Evolutionary conservation across 78 protist genomes (phyloP).

Genomic region (Dictyostelium intermedium): DNA sequence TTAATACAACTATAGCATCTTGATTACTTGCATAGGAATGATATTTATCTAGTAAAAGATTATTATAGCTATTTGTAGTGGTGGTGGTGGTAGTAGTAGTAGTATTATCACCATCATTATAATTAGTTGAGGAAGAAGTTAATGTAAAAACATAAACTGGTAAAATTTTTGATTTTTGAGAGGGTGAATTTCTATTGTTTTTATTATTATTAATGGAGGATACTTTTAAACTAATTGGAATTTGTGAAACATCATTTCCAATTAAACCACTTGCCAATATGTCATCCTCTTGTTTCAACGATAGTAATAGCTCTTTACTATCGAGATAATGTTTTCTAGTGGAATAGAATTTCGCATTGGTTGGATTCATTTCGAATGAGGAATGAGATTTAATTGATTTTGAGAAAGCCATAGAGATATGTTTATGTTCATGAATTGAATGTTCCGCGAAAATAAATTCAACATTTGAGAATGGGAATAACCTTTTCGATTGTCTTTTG

Average conservation of each 20-base stretch:
- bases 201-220: not conserved
- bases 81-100: no score
- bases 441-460: conserved; percentile 35
- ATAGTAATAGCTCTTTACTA: conserved; percentile 39
- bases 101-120: not conserved
- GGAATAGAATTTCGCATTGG: not conserved
- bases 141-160: conserved; percentile 60
- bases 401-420: conserved; percentile 48
- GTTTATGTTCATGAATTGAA: conserved; percentile 57
- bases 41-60: conserved; percentile 43
- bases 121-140: not conserved
- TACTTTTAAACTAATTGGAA: conserved; percentile 2
- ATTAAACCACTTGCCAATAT: conserved; percentile 53
- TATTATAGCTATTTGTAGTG: not conserved
- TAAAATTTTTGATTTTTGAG: conserved; percentile 61
- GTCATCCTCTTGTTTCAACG: conserved; percentile 57
- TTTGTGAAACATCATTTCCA: conserved; percentile 11
- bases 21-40: conserved; percentile 43
- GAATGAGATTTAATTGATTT: conserved; percentile 67
- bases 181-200: not conserved
- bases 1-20: conserved; percentile 51
- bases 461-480: conserved; percentile 62
- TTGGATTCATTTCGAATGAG: conserved; percentile 49
- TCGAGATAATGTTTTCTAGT: conserved; percentile 24
- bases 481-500: conserved; percentile 14